phyloP scores from a whole-genome alignment of 139 green algal species.

The Chlorella vulgaris region DNA sequence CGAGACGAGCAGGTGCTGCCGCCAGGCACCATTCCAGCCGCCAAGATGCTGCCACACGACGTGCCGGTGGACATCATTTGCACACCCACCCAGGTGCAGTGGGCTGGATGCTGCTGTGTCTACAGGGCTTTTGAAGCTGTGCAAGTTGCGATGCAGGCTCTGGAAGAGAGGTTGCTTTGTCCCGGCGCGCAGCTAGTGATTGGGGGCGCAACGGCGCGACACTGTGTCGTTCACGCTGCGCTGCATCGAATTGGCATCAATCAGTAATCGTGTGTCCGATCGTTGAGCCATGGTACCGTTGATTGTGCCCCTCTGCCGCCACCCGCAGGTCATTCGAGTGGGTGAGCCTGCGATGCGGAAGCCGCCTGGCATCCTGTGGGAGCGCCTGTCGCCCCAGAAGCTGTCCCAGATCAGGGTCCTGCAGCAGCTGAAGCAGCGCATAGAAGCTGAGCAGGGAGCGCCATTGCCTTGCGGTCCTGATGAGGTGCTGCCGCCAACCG shows the following conservation, averaged over 20 bases:
- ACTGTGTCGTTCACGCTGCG: too few species aligned
- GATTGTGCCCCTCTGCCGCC: background rate
- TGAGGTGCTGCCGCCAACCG: slow-evolving; percentile 56
- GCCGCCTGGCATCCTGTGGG: slow-evolving; percentile 77
- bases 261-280: too few species aligned
- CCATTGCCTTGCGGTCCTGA: slow-evolving; percentile 61
- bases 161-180: too few species aligned
- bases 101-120: background rate
- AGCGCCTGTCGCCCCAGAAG: slow-evolving; percentile 71
- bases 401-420: slow-evolving; percentile 68
- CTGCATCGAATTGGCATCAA: too few species aligned
- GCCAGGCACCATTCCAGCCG: slow-evolving; percentile 40
- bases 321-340: slow-evolving; percentile 48
- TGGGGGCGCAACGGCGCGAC: too few species aligned
- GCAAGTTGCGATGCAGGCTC: too few species aligned
- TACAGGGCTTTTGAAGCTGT: too few species aligned
- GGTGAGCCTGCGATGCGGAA: slow-evolving; percentile 50
- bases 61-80: slow-evolving; percentile 82
- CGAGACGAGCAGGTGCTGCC: slow-evolving; percentile 49
- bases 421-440: slow-evolving; percentile 62
- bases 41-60: slow-evolving; percentile 63
- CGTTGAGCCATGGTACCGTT: too few species aligned
- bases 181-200: too few species aligned
- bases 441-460: slow-evolving; percentile 59
- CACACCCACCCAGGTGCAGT: slow-evolving; percentile 77